Evolutionary conservation across 1,284 basidiomycete genomes (phyloP).

Genomic region (Cystobasidium sp.): DNA sequence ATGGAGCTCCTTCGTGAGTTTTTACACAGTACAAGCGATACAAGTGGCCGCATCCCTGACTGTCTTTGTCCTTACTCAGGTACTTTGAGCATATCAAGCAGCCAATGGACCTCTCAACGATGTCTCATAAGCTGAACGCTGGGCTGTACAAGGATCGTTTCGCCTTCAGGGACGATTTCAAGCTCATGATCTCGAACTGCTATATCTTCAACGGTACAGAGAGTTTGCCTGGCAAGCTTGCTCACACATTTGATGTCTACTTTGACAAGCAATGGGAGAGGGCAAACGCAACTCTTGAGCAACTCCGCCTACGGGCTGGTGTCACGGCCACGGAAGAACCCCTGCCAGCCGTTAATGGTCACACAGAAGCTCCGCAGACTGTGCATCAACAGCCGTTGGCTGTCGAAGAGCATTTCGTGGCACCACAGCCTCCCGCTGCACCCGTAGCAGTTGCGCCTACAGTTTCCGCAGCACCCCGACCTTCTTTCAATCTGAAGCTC

Average conservation of each 20-base stretch:
- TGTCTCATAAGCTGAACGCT: slow-evolving; percentile 81
- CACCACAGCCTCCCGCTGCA: slow-evolving; percentile 35
- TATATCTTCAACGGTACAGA: slow-evolving; percentile 74
- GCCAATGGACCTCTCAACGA: slow-evolving; percentile 93
- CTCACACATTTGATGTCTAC: slow-evolving; percentile 74
- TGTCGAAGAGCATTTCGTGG: slow-evolving; percentile 31
- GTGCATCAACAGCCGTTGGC: background rate
- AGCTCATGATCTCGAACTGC: slow-evolving; percentile 85
- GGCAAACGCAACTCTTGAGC: slow-evolving; percentile 73
- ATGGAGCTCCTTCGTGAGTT: slow-evolving; percentile 36
- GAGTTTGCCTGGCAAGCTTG: slow-evolving; percentile 67
- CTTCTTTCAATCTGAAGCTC: slow-evolving; percentile 60
- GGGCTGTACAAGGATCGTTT: slow-evolving; percentile 81
- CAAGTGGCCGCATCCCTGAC: too few relatives aligned
- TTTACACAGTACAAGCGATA: background rate
- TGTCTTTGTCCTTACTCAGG: slow-evolving; percentile 31
- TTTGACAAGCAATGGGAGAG: slow-evolving; percentile 79
- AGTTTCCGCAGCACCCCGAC: slow-evolving; percentile 50
- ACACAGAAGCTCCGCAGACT: too few relatives aligned
- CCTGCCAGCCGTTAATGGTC: background rate
- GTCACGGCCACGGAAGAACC: background rate
- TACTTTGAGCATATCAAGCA: slow-evolving; percentile 80
- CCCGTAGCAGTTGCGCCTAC: slow-evolving; percentile 43
- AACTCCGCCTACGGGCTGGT: slow-evolving; percentile 51
- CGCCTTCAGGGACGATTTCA: slow-evolving; percentile 84